Conservation (phyloP, 257 asterid species). For the Striga asiatica region DNA sequence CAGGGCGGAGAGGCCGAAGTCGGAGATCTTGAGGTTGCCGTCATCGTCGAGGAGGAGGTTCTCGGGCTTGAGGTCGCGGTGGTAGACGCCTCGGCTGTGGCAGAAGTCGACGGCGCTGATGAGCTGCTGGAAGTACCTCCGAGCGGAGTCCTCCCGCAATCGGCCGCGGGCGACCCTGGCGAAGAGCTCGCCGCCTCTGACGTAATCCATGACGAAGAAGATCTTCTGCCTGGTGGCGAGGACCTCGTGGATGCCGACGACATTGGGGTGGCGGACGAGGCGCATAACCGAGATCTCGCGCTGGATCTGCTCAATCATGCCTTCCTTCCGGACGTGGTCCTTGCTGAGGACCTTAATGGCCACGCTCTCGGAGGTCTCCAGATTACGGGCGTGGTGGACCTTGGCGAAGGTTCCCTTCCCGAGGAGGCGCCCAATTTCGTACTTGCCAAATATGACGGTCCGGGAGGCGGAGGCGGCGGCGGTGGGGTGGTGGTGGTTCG, state of each 20-base stretch:
- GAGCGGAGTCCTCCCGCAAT: conserved; percentile 41
- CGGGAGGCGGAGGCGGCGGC: conserved; percentile 9
- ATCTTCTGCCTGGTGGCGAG: conserved; percentile 72
- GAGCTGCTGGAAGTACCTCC: conserved; percentile 71
- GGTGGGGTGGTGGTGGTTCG: neutral
- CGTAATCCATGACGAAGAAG: conserved; percentile 68
- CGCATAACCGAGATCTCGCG: conserved; percentile 73
- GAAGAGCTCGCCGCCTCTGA: conserved; percentile 73
- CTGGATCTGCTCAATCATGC: conserved; percentile 52
- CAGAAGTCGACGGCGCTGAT: conserved; percentile 69
- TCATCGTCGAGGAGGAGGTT: conserved; percentile 64
- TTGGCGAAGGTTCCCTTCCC: conserved; percentile 84
- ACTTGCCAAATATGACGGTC: conserved; percentile 45
- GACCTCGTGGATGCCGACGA: conserved; percentile 67
- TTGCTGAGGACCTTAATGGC: conserved; percentile 72
- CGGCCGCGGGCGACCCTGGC: conserved; percentile 42
- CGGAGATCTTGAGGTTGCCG: conserved; percentile 58
- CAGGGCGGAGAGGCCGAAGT: conserved; percentile 71
- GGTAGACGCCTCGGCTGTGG: conserved; percentile 82
- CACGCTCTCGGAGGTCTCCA: conserved; percentile 46
- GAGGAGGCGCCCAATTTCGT: conserved; percentile 66
- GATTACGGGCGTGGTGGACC: conserved; percentile 52
- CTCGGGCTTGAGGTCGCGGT: conserved; percentile 72
- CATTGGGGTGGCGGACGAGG: conserved; percentile 66
- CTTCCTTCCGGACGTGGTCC: conserved; percentile 43